phyloP scores from a whole-genome alignment of 2,329 filamentous ascomycete species.

The Fusarium austroafricanum region DNA sequence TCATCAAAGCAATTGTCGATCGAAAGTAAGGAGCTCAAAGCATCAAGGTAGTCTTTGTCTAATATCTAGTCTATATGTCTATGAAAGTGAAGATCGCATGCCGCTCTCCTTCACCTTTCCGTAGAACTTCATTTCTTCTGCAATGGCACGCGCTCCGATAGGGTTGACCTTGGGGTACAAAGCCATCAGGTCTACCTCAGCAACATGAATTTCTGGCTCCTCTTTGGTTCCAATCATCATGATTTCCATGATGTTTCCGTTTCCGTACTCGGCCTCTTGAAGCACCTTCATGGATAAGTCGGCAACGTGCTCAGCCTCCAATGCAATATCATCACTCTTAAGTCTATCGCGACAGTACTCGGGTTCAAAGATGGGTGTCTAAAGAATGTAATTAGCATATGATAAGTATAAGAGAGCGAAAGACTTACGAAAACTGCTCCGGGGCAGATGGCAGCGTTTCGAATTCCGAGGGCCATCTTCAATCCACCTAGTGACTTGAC shows the following conservation, averaged over 20 bases:
- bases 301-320: slow-evolving; percentile 13
- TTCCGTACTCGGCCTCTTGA: slow-evolving; percentile 20
- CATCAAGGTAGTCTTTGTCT: background rate
- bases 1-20: too few species aligned
- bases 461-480: slow-evolving; percentile 3
- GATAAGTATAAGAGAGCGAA: fast-evolving
- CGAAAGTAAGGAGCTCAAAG: too few species aligned
- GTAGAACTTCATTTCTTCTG: background rate
- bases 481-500: slow-evolving; percentile 18
- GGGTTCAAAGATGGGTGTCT: slow-evolving; percentile 23
- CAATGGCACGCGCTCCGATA: background rate
- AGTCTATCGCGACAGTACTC: slow-evolving; percentile 26
- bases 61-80: background rate
- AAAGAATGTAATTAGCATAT: fast-evolving
- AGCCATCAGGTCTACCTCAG: background rate
- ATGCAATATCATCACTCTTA: background rate
- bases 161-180: slow-evolving; percentile 6
- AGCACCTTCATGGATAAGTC: slow-evolving; percentile 5
- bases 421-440: slow-evolving; percentile 19
- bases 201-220: background rate
- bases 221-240: slow-evolving; percentile 23
- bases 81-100: background rate
- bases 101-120: background rate
- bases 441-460: slow-evolving; percentile 28
- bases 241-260: slow-evolving; percentile 29